Evolutionary conservation across 2,329 filamentous ascomycete genomes (phyloP), one percentile per base, ranked within the genome.

Genomic region (Thielaviopsis musarum): DNA sequence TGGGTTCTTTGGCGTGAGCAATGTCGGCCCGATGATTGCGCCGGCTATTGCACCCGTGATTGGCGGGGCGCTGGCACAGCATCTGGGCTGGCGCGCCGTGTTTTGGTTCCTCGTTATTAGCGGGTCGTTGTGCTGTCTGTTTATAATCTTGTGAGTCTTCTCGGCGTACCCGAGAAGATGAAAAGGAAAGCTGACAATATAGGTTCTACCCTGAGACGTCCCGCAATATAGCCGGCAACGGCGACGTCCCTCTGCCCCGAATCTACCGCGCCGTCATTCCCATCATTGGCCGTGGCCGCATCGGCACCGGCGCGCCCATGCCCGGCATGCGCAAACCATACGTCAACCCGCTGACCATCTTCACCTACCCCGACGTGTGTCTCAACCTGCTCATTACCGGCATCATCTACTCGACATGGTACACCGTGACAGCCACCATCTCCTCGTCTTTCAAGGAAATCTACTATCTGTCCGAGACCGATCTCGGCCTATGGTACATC

Each of bases 81-180:
- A 71, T 49, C 64, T 79, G 0, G 77, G 76, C 0, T 80, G 77
- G 77, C 67, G 71, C 48, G 70, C 71, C 1, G 73, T 80, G 6
- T 81, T 80, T 63, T 80, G 76, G 75, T 77, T 79, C 60, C 68
- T 81, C 4, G 68, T 73, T 30, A 77, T 80, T 21, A 69, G 75
- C 56, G 67, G 72, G 0, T 72, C 68, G 0, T 65, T 66, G 1
- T 73, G 70, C 57, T 64, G 72, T 26, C 38, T 70, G 1, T 66
- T 70, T 2, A 69, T 73, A 41, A 57, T 71, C 2, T 49, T 67
- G 59, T 60, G 28, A 34, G 59, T 53, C n/a, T n/a, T n/a, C n/a
- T n/a, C n/a, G n/a, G n/a, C n/a, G n/a, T n/a, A n/a, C n/a, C n/a
- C n/a, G n/a, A n/a, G n/a, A n/a, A n/a, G n/a, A n/a, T 26, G 24